Conservation (phyloP, 2,329 filamentous ascomycete genomes). For the Zasmidium angulare region DNA sequence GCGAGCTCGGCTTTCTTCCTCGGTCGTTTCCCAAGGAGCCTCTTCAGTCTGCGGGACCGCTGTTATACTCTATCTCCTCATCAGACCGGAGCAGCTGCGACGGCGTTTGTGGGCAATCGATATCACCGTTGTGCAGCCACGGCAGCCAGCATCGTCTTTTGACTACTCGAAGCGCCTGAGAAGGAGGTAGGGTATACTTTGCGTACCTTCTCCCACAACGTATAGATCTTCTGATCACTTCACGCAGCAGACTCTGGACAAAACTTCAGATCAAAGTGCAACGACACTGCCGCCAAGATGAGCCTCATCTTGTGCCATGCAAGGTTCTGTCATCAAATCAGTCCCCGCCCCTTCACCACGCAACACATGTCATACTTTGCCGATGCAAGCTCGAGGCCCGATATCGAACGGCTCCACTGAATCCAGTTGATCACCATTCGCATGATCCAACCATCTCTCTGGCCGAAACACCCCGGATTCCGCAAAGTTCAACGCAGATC, state of each 20-base stretch:
- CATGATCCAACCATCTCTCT: conserved; percentile 30
- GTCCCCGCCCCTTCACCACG: not conserved
- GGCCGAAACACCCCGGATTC: conserved; percentile 26
- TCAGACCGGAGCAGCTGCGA: no score
- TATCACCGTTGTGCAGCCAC: no score
- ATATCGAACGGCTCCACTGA: conserved; percentile 25
- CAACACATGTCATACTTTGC: not conserved
- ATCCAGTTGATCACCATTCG: conserved; percentile 19
- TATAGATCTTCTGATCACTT: conserved; percentile 21
- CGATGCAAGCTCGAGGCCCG: conserved; percentile 21
- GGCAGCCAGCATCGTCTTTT: no score
- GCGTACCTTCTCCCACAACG: conserved; percentile 36
- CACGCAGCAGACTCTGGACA: conserved; percentile 4
- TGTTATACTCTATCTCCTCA: no score
- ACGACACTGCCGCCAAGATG: conserved; percentile 13
- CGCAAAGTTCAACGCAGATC: conserved; percentile 9
- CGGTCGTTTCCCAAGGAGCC: no score
- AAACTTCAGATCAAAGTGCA: conserved; percentile 7
- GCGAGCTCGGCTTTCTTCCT: no score
- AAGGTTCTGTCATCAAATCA: conserved; percentile 22
- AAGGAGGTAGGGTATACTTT: no score
- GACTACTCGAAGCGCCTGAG: no score
- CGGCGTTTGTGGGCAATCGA: no score
- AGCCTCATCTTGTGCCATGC: conserved; percentile 40
- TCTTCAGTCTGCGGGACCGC: no score